Base-by-base conservation (phyloP, 257 asterid genomes). In the Solanum paucissectum region DNA sequence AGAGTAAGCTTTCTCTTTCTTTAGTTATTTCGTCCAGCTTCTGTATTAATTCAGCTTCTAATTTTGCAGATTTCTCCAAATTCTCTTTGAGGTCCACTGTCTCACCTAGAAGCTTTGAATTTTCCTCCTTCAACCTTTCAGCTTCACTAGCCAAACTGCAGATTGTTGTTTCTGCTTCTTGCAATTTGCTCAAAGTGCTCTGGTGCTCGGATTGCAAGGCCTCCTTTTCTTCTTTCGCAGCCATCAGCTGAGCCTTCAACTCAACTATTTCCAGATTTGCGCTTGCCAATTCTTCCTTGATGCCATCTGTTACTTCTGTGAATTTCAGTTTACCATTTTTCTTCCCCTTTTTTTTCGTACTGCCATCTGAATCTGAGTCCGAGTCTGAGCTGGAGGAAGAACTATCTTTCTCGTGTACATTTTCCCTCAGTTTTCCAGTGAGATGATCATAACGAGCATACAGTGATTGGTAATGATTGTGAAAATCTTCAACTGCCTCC, bases 321-420 rank as follows among this genome's bases (percentile, higher is more conserved):
- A 90, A 66, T 66, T 88, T 89, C 21, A 89, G 73, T 83, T 89
- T 89, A 21, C 98, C 98, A 87, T 97, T 94, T 83, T 92, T 93
- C 3, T 84, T 37, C 86, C 89, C 93, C 82, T 92, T 90, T 72
- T 91, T 90, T 87, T 68, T 86, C 14, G 91, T 89, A 36, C 94
- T 90, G 84, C 85, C 84, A 87, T 95, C 98, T 27, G 96, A 92
- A 88, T 95, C 98, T 21, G 96, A 92, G 27, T 86, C 88, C 10
- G 98, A 93, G 88, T 90, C 94, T 11, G 99, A 95, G 90, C 95
- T 92, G 92, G 98, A 93, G 60, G 94, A 93, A 68, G 98, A 93
- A 91, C 91, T 83, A 25, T 88, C 94, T 20, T 90, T 88, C 66
- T 88, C 95, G 25, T 75, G 88, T 36, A 91, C 96, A 72, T 92